Conservation (phyloP, 176 grass and related monocot genomes). For the Raddia distichophylla region DNA sequence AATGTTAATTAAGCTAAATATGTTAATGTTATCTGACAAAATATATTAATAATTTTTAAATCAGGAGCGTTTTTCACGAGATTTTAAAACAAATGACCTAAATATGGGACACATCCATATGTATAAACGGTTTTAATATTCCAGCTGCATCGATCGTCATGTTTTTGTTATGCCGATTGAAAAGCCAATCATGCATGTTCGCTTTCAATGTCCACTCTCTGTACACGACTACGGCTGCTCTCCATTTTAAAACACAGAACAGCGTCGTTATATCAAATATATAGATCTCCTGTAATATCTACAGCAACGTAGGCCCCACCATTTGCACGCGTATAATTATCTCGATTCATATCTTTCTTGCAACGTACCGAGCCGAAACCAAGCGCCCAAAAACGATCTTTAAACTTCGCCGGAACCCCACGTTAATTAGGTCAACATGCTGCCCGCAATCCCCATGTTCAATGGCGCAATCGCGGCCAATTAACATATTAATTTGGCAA, state of each 20-base stretch:
- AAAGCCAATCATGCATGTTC: neutral
- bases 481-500: neutral
- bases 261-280: neutral
- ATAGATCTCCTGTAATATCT: neutral
- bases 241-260: neutral
- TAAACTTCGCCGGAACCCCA: neutral
- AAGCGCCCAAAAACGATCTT: neutral
- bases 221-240: neutral
- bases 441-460: neutral
- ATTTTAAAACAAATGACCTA: neutral
- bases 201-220: neutral
- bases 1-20: neutral
- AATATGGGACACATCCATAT: neutral
- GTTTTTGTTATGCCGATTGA: neutral
- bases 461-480: neutral
- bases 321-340: neutral
- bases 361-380: neutral
- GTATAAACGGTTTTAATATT: neutral
- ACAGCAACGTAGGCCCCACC: neutral
- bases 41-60: neutral
- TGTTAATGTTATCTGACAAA: neutral
- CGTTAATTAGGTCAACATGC: neutral
- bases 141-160: neutral
- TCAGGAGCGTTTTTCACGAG: neutral
- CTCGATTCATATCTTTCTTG: neutral